A percentile compares a stretch with the other conserved stretches of the same genome.
These are phyloP conservation scores for Caulochytrium protostelioides DNA, from an alignment of 371 early-diverging fungal genomes.

Conservation along the genomic window DNA sequence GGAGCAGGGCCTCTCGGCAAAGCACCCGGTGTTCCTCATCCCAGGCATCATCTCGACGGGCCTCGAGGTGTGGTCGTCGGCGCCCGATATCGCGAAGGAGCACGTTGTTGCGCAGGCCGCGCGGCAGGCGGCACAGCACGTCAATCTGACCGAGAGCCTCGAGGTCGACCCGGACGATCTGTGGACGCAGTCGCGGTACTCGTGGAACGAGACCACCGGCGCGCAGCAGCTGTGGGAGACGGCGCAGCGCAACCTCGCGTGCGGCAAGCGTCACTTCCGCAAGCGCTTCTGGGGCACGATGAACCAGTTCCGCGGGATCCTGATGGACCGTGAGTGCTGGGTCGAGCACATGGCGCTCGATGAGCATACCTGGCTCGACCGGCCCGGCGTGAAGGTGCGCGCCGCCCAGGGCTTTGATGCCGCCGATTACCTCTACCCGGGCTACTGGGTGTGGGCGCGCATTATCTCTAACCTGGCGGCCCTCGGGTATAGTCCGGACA, in stretches of 20 bases:
- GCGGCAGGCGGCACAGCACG: no score
- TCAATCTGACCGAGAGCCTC: no score
- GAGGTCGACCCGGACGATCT: no score
- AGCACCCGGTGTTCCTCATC: constrained; percentile 60
- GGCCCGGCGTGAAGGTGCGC: constrained; percentile 54
- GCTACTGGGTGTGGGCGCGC: constrained; percentile 79
- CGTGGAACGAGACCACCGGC: no score
- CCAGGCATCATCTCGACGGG: constrained; percentile 81
- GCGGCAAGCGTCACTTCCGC: constrained; percentile 56
- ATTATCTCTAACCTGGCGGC: constrained; percentile 42
- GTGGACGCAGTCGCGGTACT: no score
- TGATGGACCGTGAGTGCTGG: constrained; percentile 73
- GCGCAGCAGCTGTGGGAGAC: not conserved
- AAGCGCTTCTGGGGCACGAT: constrained; percentile 80
- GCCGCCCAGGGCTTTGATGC: constrained; percentile 81
- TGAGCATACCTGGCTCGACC: constrained; percentile 64
- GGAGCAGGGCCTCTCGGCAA: no score
- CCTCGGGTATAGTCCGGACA: constrained; percentile 72
- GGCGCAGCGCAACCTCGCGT: no score
- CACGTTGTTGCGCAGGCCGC: no score
- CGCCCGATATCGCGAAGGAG: not conserved
- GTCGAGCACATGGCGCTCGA: constrained; percentile 59
- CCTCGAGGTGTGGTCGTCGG: constrained; percentile 69
- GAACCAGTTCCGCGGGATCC: constrained; percentile 4
- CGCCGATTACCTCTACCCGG: constrained; percentile 76